Evolutionary conservation across 2,329 filamentous ascomycete genomes (phyloP).

Genomic region (Laburnicola sp.): DNA sequence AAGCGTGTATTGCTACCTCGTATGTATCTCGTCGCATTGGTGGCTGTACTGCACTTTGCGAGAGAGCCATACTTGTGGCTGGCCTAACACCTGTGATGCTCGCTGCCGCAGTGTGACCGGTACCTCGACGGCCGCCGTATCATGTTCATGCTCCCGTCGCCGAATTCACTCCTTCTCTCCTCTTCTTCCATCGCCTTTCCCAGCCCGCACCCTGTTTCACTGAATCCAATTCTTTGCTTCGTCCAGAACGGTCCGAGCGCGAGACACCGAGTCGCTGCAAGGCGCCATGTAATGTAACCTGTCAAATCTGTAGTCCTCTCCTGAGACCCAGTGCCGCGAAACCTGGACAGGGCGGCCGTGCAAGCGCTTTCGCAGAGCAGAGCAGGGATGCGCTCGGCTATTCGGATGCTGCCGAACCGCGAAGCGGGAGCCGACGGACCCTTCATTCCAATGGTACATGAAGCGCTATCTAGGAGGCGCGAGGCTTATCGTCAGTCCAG

Average conservation of each 20-base stretch:
- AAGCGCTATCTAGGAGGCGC: slow-evolving; percentile 23
- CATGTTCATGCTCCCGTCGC: not conserved
- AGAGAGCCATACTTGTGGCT: not conserved
- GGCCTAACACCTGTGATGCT: slow-evolving; percentile 2
- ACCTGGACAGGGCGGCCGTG: slow-evolving; percentile 12
- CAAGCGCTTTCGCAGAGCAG: slow-evolving; percentile 8
- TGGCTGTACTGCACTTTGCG: not conserved
- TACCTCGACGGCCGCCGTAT: slow-evolving; percentile 5
- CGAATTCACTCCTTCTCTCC: slow-evolving; percentile 2
- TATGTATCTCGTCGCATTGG: slow-evolving; percentile 1
- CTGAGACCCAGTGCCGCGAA: slow-evolving; percentile 7
- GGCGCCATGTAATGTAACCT: slow-evolving; percentile 29
- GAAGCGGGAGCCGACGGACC: slow-evolving; percentile 17
- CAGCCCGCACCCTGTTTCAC: slow-evolving; percentile 1
- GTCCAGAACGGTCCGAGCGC: slow-evolving; percentile 13
- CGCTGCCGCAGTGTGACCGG: slow-evolving; percentile 2
- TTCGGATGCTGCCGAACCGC: slow-evolving; percentile 35
- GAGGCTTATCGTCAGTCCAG: slow-evolving; percentile 28
- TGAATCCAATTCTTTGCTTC: slow-evolving; percentile 8
- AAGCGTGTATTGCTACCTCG: slow-evolving; percentile 6
- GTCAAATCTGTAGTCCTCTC: slow-evolving; percentile 26
- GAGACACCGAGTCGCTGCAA: slow-evolving; percentile 19
- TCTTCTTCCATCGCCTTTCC: slow-evolving; percentile 2
- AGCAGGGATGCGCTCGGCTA: slow-evolving; percentile 24
- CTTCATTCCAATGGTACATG: slow-evolving; percentile 28